A percentile compares a stretch with the other conserved stretches of the same genome.
Conservation (phyloP, 1,284 basidiomycete genomes). For the Microbotryum intermedium region DNA sequence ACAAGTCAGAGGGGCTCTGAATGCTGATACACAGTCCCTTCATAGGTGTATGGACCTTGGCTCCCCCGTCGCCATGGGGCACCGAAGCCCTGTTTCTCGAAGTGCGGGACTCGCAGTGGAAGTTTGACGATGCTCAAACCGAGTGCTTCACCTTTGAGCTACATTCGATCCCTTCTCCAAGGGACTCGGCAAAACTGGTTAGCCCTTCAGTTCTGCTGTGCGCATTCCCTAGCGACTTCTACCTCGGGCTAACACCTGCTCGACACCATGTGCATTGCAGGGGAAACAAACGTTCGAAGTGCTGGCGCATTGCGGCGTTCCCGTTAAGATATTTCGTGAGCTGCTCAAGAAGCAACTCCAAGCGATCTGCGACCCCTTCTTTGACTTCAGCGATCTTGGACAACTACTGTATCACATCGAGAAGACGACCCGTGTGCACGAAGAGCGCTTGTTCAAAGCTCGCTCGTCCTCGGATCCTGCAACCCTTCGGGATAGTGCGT, state of each 20-base stretch:
- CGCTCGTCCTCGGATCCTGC: constrained; percentile 5
- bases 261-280: background rate
- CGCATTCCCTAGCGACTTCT: background rate
- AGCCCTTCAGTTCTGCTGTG: background rate
- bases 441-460: constrained; percentile 14
- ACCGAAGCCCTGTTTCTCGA: constrained; percentile 25
- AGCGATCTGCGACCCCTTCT: background rate
- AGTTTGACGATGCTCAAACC: constrained; percentile 27
- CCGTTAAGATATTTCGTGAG: background rate
- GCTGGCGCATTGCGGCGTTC: constrained; percentile 21
- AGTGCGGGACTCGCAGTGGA: constrained; percentile 34
- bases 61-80: constrained; percentile 1
- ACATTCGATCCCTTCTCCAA: constrained; percentile 9
- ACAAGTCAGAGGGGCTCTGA: too few species aligned
- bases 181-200: constrained; percentile 1
- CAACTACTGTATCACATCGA: constrained; percentile 18
- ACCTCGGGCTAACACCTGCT: too few species aligned
- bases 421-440: constrained; percentile 6
- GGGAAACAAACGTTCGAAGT: constrained; percentile 25
- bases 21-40: background rate
- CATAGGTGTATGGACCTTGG: constrained; percentile 22
- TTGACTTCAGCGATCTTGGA: background rate
- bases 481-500: background rate
- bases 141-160: constrained; percentile 25
- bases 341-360: constrained; percentile 10